phyloP scores from a whole-genome alignment of 257 asterid species.

The Cruciata laevipes region DNA sequence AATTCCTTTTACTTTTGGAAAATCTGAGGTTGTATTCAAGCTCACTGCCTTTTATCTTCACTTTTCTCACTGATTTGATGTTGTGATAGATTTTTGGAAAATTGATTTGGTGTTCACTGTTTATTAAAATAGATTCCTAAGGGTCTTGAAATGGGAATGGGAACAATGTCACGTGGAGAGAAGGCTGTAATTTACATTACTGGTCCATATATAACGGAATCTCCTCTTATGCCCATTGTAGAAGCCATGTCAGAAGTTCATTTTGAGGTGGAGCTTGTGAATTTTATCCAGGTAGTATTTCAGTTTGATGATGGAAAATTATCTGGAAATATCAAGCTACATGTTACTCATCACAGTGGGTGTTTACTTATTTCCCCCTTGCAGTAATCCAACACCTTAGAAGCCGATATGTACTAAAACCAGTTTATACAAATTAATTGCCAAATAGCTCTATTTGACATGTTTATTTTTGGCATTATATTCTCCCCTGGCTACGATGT shows the following conservation, averaged over 20 bases:
- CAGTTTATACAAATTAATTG: background rate
- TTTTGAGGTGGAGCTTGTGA: constrained; percentile 89
- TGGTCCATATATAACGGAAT: constrained; percentile 45
- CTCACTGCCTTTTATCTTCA: background rate
- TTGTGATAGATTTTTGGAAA: background rate
- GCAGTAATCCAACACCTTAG: background rate
- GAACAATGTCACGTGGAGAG: constrained; percentile 83
- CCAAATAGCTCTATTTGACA: background rate
- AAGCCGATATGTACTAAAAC: background rate
- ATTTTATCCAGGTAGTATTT: constrained; percentile 69
- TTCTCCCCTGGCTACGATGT: background rate
- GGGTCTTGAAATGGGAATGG: constrained; percentile 96
- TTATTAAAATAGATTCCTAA: constrained; percentile 54
- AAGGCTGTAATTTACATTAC: constrained; percentile 74
- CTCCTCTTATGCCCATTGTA: constrained; percentile 47
- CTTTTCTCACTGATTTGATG: background rate
- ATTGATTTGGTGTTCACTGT: constrained; percentile 7
- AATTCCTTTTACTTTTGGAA: constrained; percentile 74
- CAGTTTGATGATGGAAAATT: background rate
- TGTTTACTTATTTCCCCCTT: background rate
- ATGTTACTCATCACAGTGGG: background rate
- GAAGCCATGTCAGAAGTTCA: constrained; percentile 66
- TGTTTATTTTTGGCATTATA: background rate
- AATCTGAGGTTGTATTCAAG: constrained; percentile 55
- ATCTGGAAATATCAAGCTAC: background rate